Evolutionary conservation across 2,329 filamentous ascomycete genomes (phyloP).

Genomic region (Cladosporium sp.): DNA sequence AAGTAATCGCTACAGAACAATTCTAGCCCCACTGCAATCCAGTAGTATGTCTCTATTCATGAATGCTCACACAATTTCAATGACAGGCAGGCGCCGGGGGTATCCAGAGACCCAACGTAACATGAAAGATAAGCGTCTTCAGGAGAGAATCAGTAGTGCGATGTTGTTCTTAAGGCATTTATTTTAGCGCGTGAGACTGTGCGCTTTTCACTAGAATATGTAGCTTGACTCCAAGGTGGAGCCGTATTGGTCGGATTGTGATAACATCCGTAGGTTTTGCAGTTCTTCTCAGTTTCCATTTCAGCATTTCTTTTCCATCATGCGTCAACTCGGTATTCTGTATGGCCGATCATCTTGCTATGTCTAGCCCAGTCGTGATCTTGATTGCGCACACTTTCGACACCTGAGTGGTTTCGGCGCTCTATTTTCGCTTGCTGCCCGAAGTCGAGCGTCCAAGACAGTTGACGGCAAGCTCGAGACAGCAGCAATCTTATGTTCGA

Average conservation of each 20-base stretch:
- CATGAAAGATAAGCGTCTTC: neutral
- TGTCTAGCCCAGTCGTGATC: neutral
- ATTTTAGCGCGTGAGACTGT: constrained; percentile 1
- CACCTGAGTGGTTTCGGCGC: neutral
- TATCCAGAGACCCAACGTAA: neutral
- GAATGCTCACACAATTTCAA: neutral
- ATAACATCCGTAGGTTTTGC: neutral
- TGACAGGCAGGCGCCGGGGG: neutral
- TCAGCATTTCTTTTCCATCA: neutral
- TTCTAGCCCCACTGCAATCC: neutral
- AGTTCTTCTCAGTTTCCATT: neutral
- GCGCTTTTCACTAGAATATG: constrained; percentile 2
- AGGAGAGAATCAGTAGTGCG: neutral
- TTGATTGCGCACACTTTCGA: neutral
- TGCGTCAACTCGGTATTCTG: constrained; percentile 5
- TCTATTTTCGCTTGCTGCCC: neutral
- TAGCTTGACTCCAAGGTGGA: neutral
- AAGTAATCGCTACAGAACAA: neutral
- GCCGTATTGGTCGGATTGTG: neutral
- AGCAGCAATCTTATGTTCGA: neutral
- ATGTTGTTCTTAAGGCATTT: neutral
- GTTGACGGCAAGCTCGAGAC: neutral
- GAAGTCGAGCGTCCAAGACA: neutral
- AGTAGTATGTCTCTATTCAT: neutral
- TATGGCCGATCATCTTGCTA: constrained; percentile 1